Base-by-base conservation (phyloP, 192 early-diverging fungal species). In the Podila horticola region DNA sequence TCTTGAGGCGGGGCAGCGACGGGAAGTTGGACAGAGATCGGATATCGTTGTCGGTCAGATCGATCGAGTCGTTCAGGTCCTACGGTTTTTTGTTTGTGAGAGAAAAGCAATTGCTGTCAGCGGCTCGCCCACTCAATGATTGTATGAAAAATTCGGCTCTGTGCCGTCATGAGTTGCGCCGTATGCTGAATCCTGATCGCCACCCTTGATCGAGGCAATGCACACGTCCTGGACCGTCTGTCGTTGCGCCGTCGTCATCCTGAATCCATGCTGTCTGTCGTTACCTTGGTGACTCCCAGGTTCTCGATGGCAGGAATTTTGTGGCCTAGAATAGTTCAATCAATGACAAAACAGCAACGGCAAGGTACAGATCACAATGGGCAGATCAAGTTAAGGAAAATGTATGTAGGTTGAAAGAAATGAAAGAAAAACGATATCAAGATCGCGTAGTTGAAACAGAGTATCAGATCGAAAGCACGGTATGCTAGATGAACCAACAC, bases 281-380 rank as follows among this genome's bases (percentile, higher is more conserved):
- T 55, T 83, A 95, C 94, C 89, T 95, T 97, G 29, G 97, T 95
- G 20, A 94, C 93, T 38, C 96, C 94, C 19, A 99, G 87, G 84
- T 99, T 99, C 84, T 99, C 98, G 69, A 99, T 95, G 68, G 88
- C 82, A 52, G 94, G 88, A 29, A 99, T 96, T 74, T 96, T 94
- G 66, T 93, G 89, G 62, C 90, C 93, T 94, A 84, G 4, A 61
- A 17, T 6, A 30, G 20, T 61, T 61, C 59, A 41, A 58, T 61
- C 59, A 41, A 58, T 50, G 4, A 36, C 63, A 65, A 26, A n/a
- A 31, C 10, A 66, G 58, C 31, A 58, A 66, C 69, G 63, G 24
- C 45, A 66, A 58, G 63, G 31, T 58, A 72, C 62, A 60, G 57
- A 66, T 34, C 24, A 57, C 36, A 36, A 48, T 57, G 33, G 67